A percentile compares a stretch with the other conserved stretches of the same genome.
Evolutionary conservation across 1,284 basidiomycete genomes (phyloP).

Genomic region (Ganoderma meredithae): DNA sequence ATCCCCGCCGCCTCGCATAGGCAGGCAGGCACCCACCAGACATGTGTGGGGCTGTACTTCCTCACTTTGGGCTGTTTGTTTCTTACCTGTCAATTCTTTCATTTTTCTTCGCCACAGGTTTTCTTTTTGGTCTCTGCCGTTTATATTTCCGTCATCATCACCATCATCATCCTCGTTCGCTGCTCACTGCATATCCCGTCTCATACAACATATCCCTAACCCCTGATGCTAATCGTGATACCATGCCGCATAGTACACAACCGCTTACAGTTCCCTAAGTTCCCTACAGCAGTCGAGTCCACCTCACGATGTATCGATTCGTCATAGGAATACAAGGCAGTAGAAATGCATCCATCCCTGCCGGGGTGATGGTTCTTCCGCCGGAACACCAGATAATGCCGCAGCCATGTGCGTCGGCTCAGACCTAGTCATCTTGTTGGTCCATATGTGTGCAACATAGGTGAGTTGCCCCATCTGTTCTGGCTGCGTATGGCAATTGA

Average conservation of each 20-base stretch:
- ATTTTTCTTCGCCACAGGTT: conserved; percentile 13
- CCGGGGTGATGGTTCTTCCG: background rate
- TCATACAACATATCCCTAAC: conserved; percentile 23
- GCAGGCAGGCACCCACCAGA: conserved; percentile 19
- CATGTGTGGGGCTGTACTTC: conserved; percentile 24
- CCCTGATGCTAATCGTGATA: conserved; percentile 36
- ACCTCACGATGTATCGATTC: conserved; percentile 27
- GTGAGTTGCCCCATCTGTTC: conserved; percentile 11
- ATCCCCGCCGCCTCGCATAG: conserved; percentile 10
- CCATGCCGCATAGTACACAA: conserved; percentile 32
- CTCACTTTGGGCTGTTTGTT: conserved; percentile 18
- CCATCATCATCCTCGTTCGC: conserved; percentile 13
- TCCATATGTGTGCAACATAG: conserved; percentile 17
- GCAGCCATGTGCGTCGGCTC: conserved; percentile 14
- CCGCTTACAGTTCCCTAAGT: conserved; percentile 27
- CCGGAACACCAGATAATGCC: conserved; percentile 5
- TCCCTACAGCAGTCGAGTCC: conserved; percentile 23
- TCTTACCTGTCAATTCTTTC: conserved; percentile 25
- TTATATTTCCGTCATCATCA: conserved; percentile 13
- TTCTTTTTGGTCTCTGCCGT: conserved; percentile 10
- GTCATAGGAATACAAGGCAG: conserved; percentile 29
- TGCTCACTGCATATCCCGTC: conserved; percentile 25
- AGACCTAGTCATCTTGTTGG: conserved; percentile 15
- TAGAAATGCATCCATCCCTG: conserved; percentile 13
- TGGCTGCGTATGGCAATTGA: conserved; percentile 10